Conservation (phyloP, 306 rosid genomes). For the Dryas drummondii region DNA sequence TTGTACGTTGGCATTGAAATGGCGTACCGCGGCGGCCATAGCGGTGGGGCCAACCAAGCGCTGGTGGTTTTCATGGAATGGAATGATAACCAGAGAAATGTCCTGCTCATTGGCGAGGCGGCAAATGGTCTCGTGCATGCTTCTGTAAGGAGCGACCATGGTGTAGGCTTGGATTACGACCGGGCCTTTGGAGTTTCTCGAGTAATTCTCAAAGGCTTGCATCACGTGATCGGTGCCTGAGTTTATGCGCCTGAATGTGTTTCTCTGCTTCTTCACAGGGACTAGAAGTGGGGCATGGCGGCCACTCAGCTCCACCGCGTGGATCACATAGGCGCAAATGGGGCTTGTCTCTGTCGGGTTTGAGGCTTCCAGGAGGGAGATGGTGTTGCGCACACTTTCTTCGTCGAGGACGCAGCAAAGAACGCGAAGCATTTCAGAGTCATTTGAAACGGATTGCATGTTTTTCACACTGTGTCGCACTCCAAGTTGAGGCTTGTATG, state of each 20-base stretch:
- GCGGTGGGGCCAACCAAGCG: slow-evolving; percentile 35
- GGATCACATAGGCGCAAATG: slow-evolving; percentile 45
- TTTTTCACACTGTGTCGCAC: not conserved
- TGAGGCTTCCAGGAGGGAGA: slow-evolving; percentile 64
- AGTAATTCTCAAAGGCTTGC: slow-evolving; percentile 42
- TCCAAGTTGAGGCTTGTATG: slow-evolving; percentile 43
- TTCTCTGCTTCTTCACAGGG: slow-evolving; percentile 16
- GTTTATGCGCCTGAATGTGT: slow-evolving; percentile 18
- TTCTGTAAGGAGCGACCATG: slow-evolving; percentile 48
- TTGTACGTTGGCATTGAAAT: slow-evolving; percentile 55
- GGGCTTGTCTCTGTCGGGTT: slow-evolving; percentile 44
- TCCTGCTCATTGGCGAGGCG: slow-evolving; percentile 34
- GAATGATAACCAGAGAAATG: slow-evolving; percentile 54
- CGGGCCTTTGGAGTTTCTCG: slow-evolving; percentile 31
- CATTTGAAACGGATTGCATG: not conserved
- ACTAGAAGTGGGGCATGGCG: slow-evolving; percentile 50
- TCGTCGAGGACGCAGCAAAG: slow-evolving; percentile 58
- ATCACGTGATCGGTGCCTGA: slow-evolving; percentile 33
- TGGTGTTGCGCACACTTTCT: slow-evolving; percentile 44
- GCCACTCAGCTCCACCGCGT: slow-evolving; percentile 55
- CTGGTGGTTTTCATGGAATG: slow-evolving; percentile 47
- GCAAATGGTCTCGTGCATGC: slow-evolving; percentile 50
- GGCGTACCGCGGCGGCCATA: slow-evolving; percentile 39
- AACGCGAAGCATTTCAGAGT: slow-evolving; percentile 22
- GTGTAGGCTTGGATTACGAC: slow-evolving; percentile 35